Conservation (phyloP, 305 asterid species). For the Rubia occidens region DNA sequence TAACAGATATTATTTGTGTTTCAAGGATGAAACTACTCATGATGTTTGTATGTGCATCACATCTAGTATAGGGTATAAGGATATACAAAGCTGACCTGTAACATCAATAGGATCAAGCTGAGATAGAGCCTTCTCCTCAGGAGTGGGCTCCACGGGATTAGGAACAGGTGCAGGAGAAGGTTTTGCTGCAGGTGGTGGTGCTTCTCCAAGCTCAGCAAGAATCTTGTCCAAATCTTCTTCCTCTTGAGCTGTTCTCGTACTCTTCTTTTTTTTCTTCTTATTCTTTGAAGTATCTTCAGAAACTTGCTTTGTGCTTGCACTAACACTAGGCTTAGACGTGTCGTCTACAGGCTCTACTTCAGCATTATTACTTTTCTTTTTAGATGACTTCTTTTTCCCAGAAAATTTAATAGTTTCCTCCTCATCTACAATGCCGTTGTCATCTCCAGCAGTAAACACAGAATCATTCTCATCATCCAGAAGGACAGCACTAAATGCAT, state of each 20-base stretch:
- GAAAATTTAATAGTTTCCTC: constrained; percentile 45
- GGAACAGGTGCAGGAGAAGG: constrained; percentile 27
- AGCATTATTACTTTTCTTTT: constrained; percentile 36
- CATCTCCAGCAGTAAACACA: constrained; percentile 33
- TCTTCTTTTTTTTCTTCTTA: constrained; percentile 49
- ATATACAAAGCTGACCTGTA: constrained; percentile 23
- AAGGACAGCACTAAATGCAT: constrained; percentile 36
- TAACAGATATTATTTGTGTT: background rate
- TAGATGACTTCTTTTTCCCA: constrained; percentile 75
- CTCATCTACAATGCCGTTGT: constrained; percentile 35
- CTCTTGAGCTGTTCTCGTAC: constrained; percentile 43
- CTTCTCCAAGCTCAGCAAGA: constrained; percentile 74
- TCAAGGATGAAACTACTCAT: background rate
- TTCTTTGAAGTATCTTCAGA: constrained; percentile 56
- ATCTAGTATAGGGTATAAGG: background rate
- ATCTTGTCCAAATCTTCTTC: constrained; percentile 73
- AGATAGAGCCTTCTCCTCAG: constrained; percentile 40
- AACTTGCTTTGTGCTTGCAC: constrained; percentile 22
- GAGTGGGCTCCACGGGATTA: constrained; percentile 23
- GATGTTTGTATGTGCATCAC: background rate
- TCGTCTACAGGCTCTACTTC: constrained; percentile 33
- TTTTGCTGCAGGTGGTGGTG: constrained; percentile 32
- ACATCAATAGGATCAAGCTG: constrained; percentile 49
- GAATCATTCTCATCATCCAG: constrained; percentile 48
- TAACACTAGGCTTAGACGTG: constrained; percentile 23